phyloP scores from a whole-genome alignment of 208 protist genomes.

The Acanthamoeba triangularis region DNA sequence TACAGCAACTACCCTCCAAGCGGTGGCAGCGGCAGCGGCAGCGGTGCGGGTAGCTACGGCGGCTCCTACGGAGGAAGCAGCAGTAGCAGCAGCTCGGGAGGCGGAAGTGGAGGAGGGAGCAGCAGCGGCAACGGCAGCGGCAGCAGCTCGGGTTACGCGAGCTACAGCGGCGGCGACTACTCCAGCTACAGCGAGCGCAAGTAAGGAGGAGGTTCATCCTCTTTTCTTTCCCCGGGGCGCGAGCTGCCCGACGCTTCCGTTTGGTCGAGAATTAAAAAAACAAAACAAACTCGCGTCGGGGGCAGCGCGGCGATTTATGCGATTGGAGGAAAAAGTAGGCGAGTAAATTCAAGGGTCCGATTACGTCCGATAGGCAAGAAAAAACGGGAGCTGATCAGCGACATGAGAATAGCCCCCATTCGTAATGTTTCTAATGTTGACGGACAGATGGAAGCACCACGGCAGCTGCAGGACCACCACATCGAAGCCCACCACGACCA shows the following conservation, averaged over 20 bases:
- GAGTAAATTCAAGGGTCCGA: neutral
- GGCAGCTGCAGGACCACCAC: neutral
- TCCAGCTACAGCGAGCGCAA: neutral
- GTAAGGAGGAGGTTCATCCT: neutral
- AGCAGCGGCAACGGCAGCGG: neutral
- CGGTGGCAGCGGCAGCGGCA: neutral
- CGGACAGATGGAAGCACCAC: neutral
- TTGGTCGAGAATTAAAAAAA: too few relatives aligned
- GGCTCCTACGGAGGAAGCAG: neutral
- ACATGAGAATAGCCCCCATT: too few relatives aligned
- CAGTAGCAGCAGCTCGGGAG: neutral
- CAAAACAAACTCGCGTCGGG: neutral
- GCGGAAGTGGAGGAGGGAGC: neutral
- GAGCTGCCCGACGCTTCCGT: too few relatives aligned
- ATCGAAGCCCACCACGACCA: neutral
- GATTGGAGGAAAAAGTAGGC: neutral
- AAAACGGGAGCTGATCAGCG: neutral
- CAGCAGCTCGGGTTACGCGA: neutral
- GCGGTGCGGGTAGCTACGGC: neutral
- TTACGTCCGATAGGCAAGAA: neutral
- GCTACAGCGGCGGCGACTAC: slow-evolving; percentile 27
- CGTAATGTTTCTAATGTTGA: neutral
- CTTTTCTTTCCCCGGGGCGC: too few relatives aligned
- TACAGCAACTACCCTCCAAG: neutral
- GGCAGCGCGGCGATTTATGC: too few relatives aligned